Base-by-base conservation (phyloP, 2,329 filamentous ascomycete species). In the Byssoonygena ceratinophila region DNA sequence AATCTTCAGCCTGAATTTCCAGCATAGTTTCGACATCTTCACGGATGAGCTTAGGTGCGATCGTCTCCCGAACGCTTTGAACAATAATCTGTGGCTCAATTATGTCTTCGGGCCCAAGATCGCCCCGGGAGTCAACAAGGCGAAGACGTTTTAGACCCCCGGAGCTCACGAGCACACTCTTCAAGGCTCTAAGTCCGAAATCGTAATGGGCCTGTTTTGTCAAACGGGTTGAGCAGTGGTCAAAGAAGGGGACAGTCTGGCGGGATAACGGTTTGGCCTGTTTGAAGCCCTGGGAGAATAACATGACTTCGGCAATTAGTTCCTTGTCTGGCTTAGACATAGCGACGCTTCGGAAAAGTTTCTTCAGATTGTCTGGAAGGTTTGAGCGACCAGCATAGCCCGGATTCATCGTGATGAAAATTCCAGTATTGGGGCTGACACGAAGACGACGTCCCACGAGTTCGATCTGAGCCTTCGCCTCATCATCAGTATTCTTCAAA, bases 271-370 rank as follows among this genome's bases (percentile, higher is more conserved):
- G 76, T 72, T 97, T 98, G 32, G 92, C 92, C 68, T 95, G 88
- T 63, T 87, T 94, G 76, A 99, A 99, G 64, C 92, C 92, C 69
- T 99, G 92, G 0, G 94, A 98, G 77, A 96, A 99, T 32, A 99
- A 81, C 94, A 98, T 99, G 63, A 99, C 92, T 74, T 99, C 92
- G 32, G 92, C 89, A 71, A 99, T 99, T 54, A 98, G 84, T 70
- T 98, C 94, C 71, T 98, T 98, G 75, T 98, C 94, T 0, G 92
- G 92, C 71, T 97, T 98, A 9, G 92, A 98, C 92, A 99, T 99
- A 57, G 92, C 92, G 48, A 99, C 90, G 64, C 92, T 98, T 66
- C 94, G 84, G 81, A 99, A 99, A 37, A 99, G 76, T 72, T 98
- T 99, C 81, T 99, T 99, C 74, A 99, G 71, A 68, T 99, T 99